These are phyloP conservation scores for Pythium brachiatum DNA, from an alignment of 352 stramenopile genomes.

Conservation along the genomic window DNA sequence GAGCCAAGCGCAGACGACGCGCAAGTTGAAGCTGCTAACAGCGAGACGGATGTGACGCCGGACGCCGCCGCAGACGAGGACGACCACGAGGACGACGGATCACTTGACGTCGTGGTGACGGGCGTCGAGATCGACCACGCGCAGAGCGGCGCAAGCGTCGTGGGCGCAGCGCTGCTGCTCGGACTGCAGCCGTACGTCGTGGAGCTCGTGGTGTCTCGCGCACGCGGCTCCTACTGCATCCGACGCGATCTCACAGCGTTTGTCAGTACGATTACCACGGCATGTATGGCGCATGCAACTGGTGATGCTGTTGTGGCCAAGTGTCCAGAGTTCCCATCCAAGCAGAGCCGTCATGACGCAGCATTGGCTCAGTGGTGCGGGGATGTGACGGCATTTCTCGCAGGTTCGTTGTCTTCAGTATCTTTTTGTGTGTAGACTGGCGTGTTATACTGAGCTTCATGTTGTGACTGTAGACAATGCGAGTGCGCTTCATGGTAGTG, in stretches of 20 bases:
- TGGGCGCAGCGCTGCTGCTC: constrained; percentile 31
- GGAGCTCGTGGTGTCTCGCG: constrained; percentile 63
- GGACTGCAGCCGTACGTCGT: constrained; percentile 35
- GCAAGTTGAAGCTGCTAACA: constrained; percentile 20
- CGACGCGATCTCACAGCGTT: constrained; percentile 41
- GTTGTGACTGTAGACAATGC: background rate
- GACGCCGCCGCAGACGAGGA: constrained; percentile 18
- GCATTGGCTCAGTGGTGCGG: constrained; percentile 65
- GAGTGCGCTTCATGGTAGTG: constrained; percentile 30
- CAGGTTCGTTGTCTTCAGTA: constrained; percentile 22
- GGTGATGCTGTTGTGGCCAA: background rate
- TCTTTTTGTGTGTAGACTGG: too few species aligned
- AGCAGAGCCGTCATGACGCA: constrained; percentile 44
- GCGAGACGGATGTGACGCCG: constrained; percentile 7
- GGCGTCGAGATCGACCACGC: constrained; percentile 40
- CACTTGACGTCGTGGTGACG: constrained; percentile 67
- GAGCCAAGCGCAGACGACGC: background rate
- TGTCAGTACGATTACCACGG: constrained; percentile 33
- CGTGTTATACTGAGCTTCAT: background rate
- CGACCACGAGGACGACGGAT: constrained; percentile 28
- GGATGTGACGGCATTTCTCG: constrained; percentile 58
- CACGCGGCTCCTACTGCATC: constrained; percentile 51
- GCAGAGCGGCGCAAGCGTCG: constrained; percentile 13
- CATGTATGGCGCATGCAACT: background rate
- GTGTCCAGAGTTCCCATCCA: constrained; percentile 50